Evolutionary conservation across 2,329 filamentous ascomycete genomes (phyloP).

Genomic region (Diaporthe amygdali): DNA sequence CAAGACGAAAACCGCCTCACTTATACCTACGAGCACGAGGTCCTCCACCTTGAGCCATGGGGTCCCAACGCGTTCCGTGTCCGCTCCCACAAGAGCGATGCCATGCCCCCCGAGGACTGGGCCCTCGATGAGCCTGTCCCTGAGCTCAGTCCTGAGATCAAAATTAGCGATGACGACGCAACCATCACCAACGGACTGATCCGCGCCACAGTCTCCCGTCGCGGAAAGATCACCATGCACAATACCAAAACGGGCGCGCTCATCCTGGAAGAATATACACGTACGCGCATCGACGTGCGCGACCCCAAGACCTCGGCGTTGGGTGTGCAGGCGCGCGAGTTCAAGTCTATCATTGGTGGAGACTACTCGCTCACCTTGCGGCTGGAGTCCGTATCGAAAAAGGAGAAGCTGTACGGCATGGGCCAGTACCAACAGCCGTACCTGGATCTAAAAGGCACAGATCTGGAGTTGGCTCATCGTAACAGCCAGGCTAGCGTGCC

Average conservation of each 20-base stretch:
- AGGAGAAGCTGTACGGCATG: conserved; percentile 72
- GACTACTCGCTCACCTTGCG: conserved; percentile 63
- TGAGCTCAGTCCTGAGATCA: conserved; percentile 20
- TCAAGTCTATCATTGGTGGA: conserved; percentile 55
- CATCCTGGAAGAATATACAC: conserved; percentile 58
- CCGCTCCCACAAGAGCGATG: conserved; percentile 46
- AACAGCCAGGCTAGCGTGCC: conserved; percentile 71
- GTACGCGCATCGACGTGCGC: conserved; percentile 52
- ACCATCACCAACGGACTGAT: conserved; percentile 54
- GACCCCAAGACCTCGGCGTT: conserved; percentile 66
- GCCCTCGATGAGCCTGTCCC: conserved; percentile 40
- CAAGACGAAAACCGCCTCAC: conserved; percentile 25
- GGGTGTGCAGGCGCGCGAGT: conserved; percentile 61
- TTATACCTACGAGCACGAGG: conserved; percentile 47
- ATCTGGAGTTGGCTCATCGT: conserved; percentile 68
- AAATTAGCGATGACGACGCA: conserved; percentile 36
- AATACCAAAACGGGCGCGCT: conserved; percentile 44
- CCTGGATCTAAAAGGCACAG: conserved; percentile 66
- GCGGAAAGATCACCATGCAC: conserved; percentile 56
- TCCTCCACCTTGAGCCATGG: conserved; percentile 54
- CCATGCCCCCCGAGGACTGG: conserved; percentile 45
- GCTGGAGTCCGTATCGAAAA: conserved; percentile 57
- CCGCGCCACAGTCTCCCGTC: conserved; percentile 48
- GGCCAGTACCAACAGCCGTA: conserved; percentile 71
- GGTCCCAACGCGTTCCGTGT: conserved; percentile 52